These are phyloP conservation scores for Zostera marina DNA, from an alignment of 116 monocot genomes.

Conservation along the genomic window DNA sequence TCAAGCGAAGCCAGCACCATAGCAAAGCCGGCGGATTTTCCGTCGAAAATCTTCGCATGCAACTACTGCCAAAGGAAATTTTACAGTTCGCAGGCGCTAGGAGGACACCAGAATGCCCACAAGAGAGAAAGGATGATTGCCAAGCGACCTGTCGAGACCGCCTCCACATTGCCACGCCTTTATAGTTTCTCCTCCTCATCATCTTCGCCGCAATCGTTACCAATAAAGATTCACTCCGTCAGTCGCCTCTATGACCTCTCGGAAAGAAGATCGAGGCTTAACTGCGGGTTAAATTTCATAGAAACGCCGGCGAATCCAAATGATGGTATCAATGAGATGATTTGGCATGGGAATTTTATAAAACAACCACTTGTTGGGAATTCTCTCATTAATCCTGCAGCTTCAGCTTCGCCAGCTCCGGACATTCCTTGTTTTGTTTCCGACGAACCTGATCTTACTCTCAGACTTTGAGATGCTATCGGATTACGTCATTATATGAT, in stretches of 20 bases:
- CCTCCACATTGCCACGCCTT: constrained; percentile 34
- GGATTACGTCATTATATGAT: no score
- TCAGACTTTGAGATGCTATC: constrained; percentile 43
- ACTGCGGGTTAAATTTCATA: not conserved
- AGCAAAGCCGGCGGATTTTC: not conserved
- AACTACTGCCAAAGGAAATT: constrained; percentile 81
- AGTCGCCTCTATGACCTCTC: constrained; percentile 12
- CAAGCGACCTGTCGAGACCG: constrained; percentile 25
- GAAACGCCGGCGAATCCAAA: constrained; percentile 19
- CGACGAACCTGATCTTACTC: constrained; percentile 62
- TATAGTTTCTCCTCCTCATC: constrained; percentile 1
- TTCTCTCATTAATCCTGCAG: constrained; percentile 9
- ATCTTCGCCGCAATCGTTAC: constrained; percentile 18
- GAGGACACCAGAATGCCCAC: constrained; percentile 72
- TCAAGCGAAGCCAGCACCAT: constrained; percentile 25
- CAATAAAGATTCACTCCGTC: constrained; percentile 32
- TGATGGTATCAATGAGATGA: constrained; percentile 13
- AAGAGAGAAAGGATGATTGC: constrained; percentile 53
- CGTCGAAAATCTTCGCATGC: constrained; percentile 42
- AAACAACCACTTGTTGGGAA: not conserved
- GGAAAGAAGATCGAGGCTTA: not conserved
- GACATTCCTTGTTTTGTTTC: not conserved
- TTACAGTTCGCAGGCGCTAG: constrained; percentile 74
- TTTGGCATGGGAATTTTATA: constrained; percentile 56
- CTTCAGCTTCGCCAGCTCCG: not conserved